phyloP scores from a whole-genome alignment of 202 grass and related monocot species.

The Carex arenaria region DNA sequence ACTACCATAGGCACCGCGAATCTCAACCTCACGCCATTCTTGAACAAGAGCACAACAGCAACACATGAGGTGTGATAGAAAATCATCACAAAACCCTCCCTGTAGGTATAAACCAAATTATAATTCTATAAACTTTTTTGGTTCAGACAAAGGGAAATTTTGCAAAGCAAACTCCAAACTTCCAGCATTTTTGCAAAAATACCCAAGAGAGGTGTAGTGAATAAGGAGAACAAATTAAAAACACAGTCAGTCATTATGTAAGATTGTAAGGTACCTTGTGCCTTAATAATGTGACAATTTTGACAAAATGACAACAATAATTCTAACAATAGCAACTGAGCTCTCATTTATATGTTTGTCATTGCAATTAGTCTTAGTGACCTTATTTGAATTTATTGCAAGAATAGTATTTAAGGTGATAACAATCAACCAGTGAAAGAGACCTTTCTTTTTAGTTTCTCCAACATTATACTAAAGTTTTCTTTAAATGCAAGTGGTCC shows the following conservation, averaged over 20 bases:
- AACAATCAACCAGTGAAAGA: background rate
- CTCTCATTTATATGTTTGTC: background rate
- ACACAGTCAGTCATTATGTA: background rate
- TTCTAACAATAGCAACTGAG: background rate
- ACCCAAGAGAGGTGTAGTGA: background rate
- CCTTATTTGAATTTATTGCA: background rate
- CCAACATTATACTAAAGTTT: background rate
- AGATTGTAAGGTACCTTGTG: background rate
- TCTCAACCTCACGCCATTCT: slow-evolving; percentile 98
- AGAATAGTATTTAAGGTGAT: background rate
- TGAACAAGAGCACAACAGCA: slow-evolving; percentile 97
- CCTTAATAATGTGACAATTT: background rate
- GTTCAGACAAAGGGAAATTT: background rate
- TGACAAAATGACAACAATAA: background rate
- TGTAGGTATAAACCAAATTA: slow-evolving; percentile 1
- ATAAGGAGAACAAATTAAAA: background rate
- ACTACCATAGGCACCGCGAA: slow-evolving; percentile 61
- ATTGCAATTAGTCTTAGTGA: background rate
- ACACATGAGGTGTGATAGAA: slow-evolving; percentile 90
- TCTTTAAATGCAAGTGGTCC: background rate
- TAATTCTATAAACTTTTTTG: background rate
- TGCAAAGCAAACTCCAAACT: background rate
- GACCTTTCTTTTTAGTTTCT: background rate
- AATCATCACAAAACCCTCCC: slow-evolving; percentile 95
- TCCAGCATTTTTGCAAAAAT: background rate